Base-by-base conservation (phyloP, 345 rosid species). In the Rhizophora apiculata region DNA sequence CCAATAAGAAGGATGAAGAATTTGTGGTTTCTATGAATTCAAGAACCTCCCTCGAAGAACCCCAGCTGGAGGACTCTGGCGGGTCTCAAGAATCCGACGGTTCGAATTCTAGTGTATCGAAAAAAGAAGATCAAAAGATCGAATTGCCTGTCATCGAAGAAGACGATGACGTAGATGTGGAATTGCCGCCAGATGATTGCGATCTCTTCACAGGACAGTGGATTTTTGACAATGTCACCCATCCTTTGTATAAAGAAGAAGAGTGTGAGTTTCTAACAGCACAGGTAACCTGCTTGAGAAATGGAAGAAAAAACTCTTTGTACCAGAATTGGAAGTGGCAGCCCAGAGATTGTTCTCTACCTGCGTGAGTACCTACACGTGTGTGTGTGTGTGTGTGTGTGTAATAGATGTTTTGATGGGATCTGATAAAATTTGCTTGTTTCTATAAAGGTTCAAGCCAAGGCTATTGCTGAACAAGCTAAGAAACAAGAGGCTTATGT, bases 251-350 rank as follows among this genome's bases (percentile, higher is more conserved):
- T 68, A 85, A 82, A 68, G 99, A 95, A 61, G 91, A 90, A 0
- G 84, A 90, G 31, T 95, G 99, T 30, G 89, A 89, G 79, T 90
- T 87, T 46, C 82, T 95, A 27, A 87, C 97, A 0, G 84, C 88
- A 13, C 98, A 92, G 70, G 94, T 92, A 15, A 92, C 96, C 71
- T 95, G 99, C 65, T 61, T 92, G 79, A 88, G 92, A 80, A 95
- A 92, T 63, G 99, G 98, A 63, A 90, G 99, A 67, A 81, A 86
- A 72, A 91, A 95, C 73, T 87, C 97, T 39, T 0, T 70, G 80
- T 95, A 81, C 51, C 99, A 95, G 86, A 87, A 82, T 6, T 95
- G 99, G 99, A 92, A 85, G 84, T 95, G 98, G 99, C 88, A 95
- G 72, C 98, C 99, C 4, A 85, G 78, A 71, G 89, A 89, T 64